These are phyloP conservation scores for Seminavis robusta DNA, from an alignment of 108 stramenopile species.

Conservation along the genomic window DNA sequence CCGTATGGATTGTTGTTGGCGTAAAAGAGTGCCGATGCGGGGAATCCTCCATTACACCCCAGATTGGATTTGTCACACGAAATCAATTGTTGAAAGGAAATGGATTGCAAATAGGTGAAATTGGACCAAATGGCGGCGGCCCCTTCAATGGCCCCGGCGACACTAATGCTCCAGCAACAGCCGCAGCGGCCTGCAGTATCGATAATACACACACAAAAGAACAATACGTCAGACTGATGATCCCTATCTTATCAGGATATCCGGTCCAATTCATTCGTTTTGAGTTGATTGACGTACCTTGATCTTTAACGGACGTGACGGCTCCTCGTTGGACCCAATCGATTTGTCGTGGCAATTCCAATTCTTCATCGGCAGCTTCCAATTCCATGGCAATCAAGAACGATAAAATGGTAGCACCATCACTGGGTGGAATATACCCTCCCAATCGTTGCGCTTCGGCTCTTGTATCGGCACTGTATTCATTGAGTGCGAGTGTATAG, in stretches of 20 bases:
- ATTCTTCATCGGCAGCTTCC: too few species aligned
- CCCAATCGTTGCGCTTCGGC: slow-evolving; percentile 11
- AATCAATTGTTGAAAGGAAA: slow-evolving; percentile 81
- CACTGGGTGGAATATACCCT: background rate
- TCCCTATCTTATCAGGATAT: too few species aligned
- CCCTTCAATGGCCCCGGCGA: slow-evolving; percentile 86
- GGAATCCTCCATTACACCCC: slow-evolving; percentile 85
- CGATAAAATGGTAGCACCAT: too few species aligned
- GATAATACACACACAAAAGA: too few species aligned
- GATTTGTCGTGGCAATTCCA: slow-evolving; percentile 13
- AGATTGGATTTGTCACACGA: slow-evolving; percentile 61
- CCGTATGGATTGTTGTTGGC: slow-evolving; percentile 21
- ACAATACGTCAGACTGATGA: too few species aligned
- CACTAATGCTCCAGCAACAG: slow-evolving; percentile 93
- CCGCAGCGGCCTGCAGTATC: slow-evolving; percentile 22
- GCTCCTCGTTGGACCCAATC: slow-evolving; percentile 78
- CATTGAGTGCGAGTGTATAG: slow-evolving; percentile 20
- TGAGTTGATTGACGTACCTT: too few species aligned
- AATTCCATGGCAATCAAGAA: too few species aligned
- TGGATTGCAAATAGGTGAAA: slow-evolving; percentile 20
- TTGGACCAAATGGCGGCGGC: slow-evolving; percentile 27
- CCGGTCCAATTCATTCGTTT: too few species aligned
- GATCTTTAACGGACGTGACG: slow-evolving; percentile 81
- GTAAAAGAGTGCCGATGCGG: slow-evolving; percentile 53
- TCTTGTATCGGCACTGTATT: slow-evolving; percentile 10